Evolutionary conservation across 352 stramenopile genomes (phyloP).

Genomic region (Phytophthora foliorum): DNA sequence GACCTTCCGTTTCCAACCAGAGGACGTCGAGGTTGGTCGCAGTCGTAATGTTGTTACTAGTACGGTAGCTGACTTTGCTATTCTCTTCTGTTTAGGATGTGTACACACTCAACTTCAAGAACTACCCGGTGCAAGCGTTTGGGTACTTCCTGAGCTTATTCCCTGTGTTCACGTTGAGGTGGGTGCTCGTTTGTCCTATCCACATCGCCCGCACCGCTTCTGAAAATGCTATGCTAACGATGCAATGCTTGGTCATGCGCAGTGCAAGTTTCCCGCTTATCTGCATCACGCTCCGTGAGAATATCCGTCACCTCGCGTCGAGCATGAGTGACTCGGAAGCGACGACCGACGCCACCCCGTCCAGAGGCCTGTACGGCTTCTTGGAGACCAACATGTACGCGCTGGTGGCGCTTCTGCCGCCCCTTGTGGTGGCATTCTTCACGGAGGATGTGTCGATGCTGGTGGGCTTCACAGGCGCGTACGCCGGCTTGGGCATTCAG

Average conservation of each 20-base stretch:
- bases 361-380: slow-evolving; percentile 48
- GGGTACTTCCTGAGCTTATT: slow-evolving; percentile 91
- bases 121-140: slow-evolving; percentile 79
- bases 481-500: slow-evolving; percentile 88
- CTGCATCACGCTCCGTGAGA: slow-evolving; percentile 89
- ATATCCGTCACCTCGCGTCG: slow-evolving; percentile 76
- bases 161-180: slow-evolving; percentile 89
- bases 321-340: slow-evolving; percentile 43
- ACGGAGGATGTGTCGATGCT: slow-evolving; percentile 92
- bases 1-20: slow-evolving; percentile 82
- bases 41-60: slow-evolving; percentile 21
- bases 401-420: slow-evolving; percentile 77
- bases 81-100: slow-evolving; percentile 66
- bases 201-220: not conserved
- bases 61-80: slow-evolving; percentile 11
- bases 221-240: slow-evolving; percentile 25
- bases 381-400: slow-evolving; percentile 72
- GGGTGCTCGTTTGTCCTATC: slow-evolving; percentile 19
- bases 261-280: slow-evolving; percentile 90
- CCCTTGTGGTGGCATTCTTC: slow-evolving; percentile 86
- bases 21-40: slow-evolving; percentile 77
- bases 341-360: slow-evolving; percentile 28
- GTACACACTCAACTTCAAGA: slow-evolving; percentile 92
- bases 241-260: not conserved
- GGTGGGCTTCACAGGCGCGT: slow-evolving; percentile 87